These are phyloP conservation scores for Collybia sp. DNA, from an alignment of 768 basidiomycete genomes.

Conservation along the genomic window DNA sequence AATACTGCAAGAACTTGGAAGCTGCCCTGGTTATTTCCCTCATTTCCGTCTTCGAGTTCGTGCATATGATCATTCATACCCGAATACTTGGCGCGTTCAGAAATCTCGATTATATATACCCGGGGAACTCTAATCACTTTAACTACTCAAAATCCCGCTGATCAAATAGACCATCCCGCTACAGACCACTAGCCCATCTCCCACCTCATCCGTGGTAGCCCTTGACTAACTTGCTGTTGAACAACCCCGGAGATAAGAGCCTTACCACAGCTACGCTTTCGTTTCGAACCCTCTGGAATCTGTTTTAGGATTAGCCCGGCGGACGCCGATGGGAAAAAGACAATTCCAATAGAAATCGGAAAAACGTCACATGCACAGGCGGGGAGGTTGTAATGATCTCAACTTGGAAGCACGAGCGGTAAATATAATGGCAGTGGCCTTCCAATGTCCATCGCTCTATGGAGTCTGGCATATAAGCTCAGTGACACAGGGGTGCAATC, in stretches of 20 bases:
- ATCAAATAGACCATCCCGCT: conserved; percentile 6
- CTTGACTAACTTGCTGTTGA: background rate
- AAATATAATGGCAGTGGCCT: too few relatives aligned
- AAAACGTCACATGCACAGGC: background rate
- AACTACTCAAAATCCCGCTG: conserved; percentile 36
- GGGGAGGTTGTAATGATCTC: background rate
- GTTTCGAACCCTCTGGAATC: background rate
- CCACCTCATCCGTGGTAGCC: too few relatives aligned
- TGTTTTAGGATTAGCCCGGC: conserved; percentile 13
- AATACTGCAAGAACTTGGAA: too few relatives aligned
- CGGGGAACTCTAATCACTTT: conserved; percentile 48
- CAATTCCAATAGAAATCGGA: conserved; percentile 12
- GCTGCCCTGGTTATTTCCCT: conserved; percentile 2
- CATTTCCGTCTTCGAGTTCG: conserved; percentile 8
- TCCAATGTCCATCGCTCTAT: too few relatives aligned
- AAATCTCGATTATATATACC: conserved; percentile 33
- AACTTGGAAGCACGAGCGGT: too few relatives aligned
- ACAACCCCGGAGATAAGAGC: too few relatives aligned
- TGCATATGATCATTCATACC: background rate
- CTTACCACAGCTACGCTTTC: too few relatives aligned
- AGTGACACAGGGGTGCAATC: too few relatives aligned
- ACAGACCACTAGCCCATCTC: too few relatives aligned
- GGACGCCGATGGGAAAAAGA: conserved; percentile 13
- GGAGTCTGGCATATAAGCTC: too few relatives aligned
- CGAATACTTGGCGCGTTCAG: conserved; percentile 7